Conservation (phyloP, 805 yeast species). For the Lachancea sp. region DNA sequence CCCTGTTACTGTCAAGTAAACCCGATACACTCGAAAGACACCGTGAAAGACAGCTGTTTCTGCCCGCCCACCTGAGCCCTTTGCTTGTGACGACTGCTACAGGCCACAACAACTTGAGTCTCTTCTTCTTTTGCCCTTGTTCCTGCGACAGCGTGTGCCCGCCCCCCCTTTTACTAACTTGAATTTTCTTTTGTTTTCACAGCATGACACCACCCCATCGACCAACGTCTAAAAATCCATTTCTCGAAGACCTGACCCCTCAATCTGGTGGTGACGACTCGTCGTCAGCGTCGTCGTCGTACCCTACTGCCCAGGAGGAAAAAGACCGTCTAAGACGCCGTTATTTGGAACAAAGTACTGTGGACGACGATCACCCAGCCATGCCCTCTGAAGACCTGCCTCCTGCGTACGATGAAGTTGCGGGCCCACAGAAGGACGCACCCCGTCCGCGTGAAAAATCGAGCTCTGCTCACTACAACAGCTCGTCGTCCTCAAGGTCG, state of each 20-base stretch:
- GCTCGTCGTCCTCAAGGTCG: constrained; percentile 11
- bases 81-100: no score
- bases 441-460: constrained; percentile 52
- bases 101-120: no score
- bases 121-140: not conserved
- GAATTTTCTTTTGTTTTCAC: not conserved
- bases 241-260: constrained; percentile 25
- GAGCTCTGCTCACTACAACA: constrained; percentile 10
- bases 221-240: constrained; percentile 29
- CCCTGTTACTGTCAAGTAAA: no score
- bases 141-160: no score
- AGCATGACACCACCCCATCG: constrained; percentile 16
- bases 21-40: no score
- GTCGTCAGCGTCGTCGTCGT: constrained; percentile 12
- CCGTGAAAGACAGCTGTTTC: no score
- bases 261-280: constrained; percentile 4
- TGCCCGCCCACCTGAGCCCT: no score
- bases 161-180: constrained; percentile 3
- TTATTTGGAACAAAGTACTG: constrained; percentile 23
- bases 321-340: constrained; percentile 29
- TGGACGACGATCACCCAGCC: constrained; percentile 10
- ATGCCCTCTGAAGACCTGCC: constrained; percentile 36
- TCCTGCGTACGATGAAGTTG: constrained; percentile 66
- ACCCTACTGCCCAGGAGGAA: constrained; percentile 33
- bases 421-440: constrained; percentile 41